phyloP scores from a whole-genome alignment of 148 eudicot species.

The Amaranthus hypochondriacus region DNA sequence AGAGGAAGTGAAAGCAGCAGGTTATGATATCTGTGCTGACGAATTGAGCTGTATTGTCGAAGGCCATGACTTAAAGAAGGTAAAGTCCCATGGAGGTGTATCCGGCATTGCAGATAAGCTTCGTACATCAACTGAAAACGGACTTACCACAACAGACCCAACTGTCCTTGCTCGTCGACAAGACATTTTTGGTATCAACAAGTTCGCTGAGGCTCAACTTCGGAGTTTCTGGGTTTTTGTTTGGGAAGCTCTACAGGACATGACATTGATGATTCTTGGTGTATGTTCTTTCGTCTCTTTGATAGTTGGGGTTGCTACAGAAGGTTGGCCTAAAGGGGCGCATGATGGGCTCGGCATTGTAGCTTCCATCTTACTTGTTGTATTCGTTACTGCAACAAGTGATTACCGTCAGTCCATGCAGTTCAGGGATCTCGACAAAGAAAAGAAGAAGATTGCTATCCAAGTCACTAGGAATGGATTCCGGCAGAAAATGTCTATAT shows the following conservation, averaged over 20 bases:
- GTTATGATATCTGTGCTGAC: constrained; percentile 76
- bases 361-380: constrained; percentile 84
- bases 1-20: constrained; percentile 68
- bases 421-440: constrained; percentile 86
- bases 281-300: constrained; percentile 88
- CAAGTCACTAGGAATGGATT: constrained; percentile 88
- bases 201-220: constrained; percentile 62
- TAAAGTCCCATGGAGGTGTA: constrained; percentile 67
- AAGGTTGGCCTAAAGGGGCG: constrained; percentile 95
- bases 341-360: constrained; percentile 96
- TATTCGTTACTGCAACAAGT: constrained; percentile 90
- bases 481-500: constrained; percentile 81
- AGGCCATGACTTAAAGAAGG: constrained; percentile 74
- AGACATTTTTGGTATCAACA: constrained; percentile 67
- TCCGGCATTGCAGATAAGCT: constrained; percentile 69
- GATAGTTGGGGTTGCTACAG: constrained; percentile 81
- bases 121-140: constrained; percentile 46
- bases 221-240: constrained; percentile 83
- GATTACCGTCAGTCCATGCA: constrained; percentile 92
- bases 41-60: constrained; percentile 75
- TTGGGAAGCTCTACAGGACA: constrained; percentile 96
- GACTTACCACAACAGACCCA: constrained; percentile 37
- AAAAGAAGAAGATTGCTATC: constrained; percentile 81
- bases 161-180: constrained; percentile 42
- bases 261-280: constrained; percentile 96